Evolutionary conservation across 106 monocot genomes (phyloP), one percentile per base, ranked within the genome.

Genomic region (Phalaenopsis aphrodite): DNA sequence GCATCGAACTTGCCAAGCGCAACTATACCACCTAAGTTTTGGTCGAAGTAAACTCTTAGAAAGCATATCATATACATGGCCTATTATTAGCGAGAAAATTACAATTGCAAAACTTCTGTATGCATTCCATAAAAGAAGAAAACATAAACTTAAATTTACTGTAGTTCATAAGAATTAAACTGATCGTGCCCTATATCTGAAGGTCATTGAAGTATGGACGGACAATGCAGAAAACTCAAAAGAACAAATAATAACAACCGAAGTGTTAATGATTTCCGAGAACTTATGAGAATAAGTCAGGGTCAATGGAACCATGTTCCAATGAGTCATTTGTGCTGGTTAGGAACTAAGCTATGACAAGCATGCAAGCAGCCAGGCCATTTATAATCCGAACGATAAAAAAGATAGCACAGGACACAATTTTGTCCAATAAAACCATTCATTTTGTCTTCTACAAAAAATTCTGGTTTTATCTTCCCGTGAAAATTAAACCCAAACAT

Each of bases 1-100:
- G 98, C 94, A 82, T 99, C 98, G 85, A 99, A 99, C 82, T 99
- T 99, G 42, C 98, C 98, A 77, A 99, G 81, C 67, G 98, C 98
- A 85, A 99, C 98, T 82, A 99, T 90, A 64, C 94, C 98, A 79
- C 92, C 98, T 99, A 85, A 43, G 82, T 73, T 57, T 76, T 55
- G 55, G 55, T 41, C 19, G 49, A 57, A 82, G 55, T 37, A 69
- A 61, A 69, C 9, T 4, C n/a, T 38, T 15, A 69, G 69, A 65
- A 65, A 65, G 64, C 21, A 65, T 65, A 8, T 8, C 61, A 61
- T 61, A 8, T 61, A 61, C 21, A 21, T 24, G 6, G 7, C 64
- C 3, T 65, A 14, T 21, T 65, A 65, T 65, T 24, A 5, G 23
- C 1, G 24, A 65, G 64, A 65, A 24, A 65, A 65, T 65, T 65